These are phyloP conservation scores for Fragilaria radians DNA, from an alignment of 108 stramenopile genomes.

Conservation along the genomic window DNA sequence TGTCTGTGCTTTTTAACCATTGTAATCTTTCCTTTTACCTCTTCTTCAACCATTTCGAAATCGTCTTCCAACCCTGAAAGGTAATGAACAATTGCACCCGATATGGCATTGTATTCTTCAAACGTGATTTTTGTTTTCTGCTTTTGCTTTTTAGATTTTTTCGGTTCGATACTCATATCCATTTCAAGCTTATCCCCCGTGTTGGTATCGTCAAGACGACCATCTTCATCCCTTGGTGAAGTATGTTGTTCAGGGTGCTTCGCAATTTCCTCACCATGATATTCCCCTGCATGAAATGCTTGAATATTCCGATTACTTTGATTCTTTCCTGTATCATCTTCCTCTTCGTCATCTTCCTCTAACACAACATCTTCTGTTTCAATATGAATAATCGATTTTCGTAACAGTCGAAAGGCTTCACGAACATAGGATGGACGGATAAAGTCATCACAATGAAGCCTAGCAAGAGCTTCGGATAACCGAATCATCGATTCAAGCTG, in stretches of 20 bases:
- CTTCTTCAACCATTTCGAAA: constrained; percentile 26
- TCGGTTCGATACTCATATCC: background rate
- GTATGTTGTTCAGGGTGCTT: constrained; percentile 1
- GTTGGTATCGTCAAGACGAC: background rate
- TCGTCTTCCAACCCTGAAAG: constrained; percentile 79
- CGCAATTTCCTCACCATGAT: constrained; percentile 17
- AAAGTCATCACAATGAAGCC: constrained; percentile 87
- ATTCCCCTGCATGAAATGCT: constrained; percentile 37
- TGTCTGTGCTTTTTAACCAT: constrained; percentile 1
- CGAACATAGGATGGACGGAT: constrained; percentile 85
- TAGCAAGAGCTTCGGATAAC: constrained; percentile 93
- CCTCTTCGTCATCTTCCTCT: constrained; percentile 74
- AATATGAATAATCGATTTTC: constrained; percentile 95
- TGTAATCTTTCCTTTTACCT: constrained; percentile 16
- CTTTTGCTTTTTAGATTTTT: constrained; percentile 51
- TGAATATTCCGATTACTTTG: constrained; percentile 15
- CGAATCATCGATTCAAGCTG: constrained; percentile 98
- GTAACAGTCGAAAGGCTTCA: constrained; percentile 92
- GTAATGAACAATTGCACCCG: constrained; percentile 84
- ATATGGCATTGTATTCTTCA: constrained; percentile 91
- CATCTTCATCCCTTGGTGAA: constrained; percentile 8
- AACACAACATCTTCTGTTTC: constrained; percentile 94
- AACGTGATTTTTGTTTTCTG: constrained; percentile 92
- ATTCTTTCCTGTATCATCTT: constrained; percentile 29
- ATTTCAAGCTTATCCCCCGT: background rate